Evolutionary conservation across 2,329 filamentous ascomycete species (phyloP).

Genomic region (Beauveria asiatica): DNA sequence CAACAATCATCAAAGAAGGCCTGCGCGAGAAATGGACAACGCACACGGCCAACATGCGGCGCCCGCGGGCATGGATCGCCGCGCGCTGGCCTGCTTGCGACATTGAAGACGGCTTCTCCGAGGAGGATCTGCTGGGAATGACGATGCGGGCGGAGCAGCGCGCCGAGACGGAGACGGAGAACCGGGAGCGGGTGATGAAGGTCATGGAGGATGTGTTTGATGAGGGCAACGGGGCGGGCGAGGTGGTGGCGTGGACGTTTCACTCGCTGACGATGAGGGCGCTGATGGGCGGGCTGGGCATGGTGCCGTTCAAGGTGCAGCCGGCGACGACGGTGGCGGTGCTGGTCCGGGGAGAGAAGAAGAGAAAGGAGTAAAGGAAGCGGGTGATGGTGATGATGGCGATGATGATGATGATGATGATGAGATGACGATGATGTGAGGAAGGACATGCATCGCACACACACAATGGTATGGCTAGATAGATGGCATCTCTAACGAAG

Average conservation of each 20-base stretch:
- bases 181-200: constrained; percentile 33
- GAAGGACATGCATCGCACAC: too few relatives aligned
- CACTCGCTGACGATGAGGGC: constrained; percentile 40
- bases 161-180: constrained; percentile 41
- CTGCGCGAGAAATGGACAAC: constrained; percentile 51
- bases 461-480: too few relatives aligned
- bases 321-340: constrained; percentile 47
- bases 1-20: constrained; percentile 47
- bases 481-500: too few relatives aligned
- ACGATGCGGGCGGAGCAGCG: constrained; percentile 31
- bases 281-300: constrained; percentile 34
- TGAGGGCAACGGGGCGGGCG: constrained; percentile 21
- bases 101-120: constrained; percentile 46
- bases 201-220: constrained; percentile 40
- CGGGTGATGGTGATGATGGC: not conserved
- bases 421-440: not conserved
- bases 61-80: constrained; percentile 38
- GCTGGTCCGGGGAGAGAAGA: constrained; percentile 39
- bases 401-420: not conserved
- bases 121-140: constrained; percentile 46
- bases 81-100: constrained; percentile 39
- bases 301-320: constrained; percentile 34
- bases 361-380: not conserved
- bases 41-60: constrained; percentile 54
- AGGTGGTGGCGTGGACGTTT: constrained; percentile 39